Conservation (phyloP, 2,329 filamentous ascomycete genomes). For the Coniochaeta prunicola region DNA sequence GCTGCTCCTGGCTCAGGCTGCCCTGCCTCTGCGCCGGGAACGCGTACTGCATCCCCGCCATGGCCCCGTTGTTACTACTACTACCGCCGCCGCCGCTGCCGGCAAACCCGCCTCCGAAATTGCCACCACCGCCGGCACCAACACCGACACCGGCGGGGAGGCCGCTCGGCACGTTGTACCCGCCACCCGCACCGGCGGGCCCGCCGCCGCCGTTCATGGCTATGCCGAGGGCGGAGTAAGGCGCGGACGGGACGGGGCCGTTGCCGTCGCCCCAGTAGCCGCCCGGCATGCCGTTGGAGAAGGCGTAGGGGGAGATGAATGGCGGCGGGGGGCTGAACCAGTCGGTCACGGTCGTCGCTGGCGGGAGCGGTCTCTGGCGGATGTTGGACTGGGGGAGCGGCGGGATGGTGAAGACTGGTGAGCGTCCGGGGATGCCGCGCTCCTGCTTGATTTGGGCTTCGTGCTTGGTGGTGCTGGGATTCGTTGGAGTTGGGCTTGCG, state of each 20-base stretch:
- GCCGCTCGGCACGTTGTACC: not conserved
- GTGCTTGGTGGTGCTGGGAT: slow-evolving; percentile 5
- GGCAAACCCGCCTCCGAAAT: slow-evolving; percentile 1
- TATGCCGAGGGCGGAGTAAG: slow-evolving; percentile 13
- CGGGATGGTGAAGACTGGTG: slow-evolving; percentile 30
- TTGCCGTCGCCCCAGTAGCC: slow-evolving; percentile 33
- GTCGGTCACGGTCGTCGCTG: slow-evolving; percentile 28
- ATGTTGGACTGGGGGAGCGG: slow-evolving; percentile 21
- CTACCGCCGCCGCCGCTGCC: not conserved
- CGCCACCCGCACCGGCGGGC: not conserved
- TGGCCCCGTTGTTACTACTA: not conserved
- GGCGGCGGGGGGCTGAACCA: slow-evolving; percentile 48
- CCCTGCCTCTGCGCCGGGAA: slow-evolving; percentile 47
- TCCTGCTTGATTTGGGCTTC: slow-evolving; percentile 11
- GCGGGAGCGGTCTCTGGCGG: slow-evolving; percentile 36
- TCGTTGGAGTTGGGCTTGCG: slow-evolving; percentile 25
- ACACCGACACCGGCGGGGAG: no score
- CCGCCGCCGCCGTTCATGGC: slow-evolving; percentile 8
- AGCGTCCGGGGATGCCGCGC: slow-evolving; percentile 8
- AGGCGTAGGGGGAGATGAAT: slow-evolving; percentile 46
- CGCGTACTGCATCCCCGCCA: slow-evolving; percentile 6
- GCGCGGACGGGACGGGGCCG: slow-evolving; percentile 17
- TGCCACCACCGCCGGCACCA: slow-evolving; percentile 9
- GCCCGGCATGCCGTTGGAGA: slow-evolving; percentile 28
- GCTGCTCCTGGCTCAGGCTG: slow-evolving; percentile 71